Conservation (phyloP, 1,139 yeast species). For the Candida sanyaensis region DNA sequence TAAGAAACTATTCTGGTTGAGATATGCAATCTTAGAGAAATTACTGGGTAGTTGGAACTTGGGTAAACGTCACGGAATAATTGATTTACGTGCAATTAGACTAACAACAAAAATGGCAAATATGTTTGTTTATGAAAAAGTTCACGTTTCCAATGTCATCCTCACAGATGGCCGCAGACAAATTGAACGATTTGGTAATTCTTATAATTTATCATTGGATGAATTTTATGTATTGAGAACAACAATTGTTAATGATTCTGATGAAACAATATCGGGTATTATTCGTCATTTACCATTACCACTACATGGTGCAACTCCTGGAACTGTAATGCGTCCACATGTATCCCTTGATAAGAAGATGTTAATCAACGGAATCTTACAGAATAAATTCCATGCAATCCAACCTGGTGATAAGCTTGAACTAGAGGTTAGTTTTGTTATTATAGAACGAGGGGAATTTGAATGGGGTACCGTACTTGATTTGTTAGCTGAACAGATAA, state of each 20-base stretch:
- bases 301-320: constrained; percentile 12
- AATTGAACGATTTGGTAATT: constrained; percentile 19
- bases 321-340: constrained; percentile 15
- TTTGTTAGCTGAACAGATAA: constrained; percentile 27
- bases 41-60: constrained; percentile 68
- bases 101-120: constrained; percentile 56
- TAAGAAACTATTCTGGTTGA: constrained; percentile 77
- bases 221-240: constrained; percentile 53
- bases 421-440: constrained; percentile 54
- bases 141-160: constrained; percentile 40
- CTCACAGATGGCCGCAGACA: constrained; percentile 13
- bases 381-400: constrained; percentile 45
- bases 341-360: constrained; percentile 52
- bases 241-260: constrained; percentile 46
- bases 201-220: constrained; percentile 36
- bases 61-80: constrained; percentile 47
- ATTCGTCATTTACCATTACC: constrained; percentile 67
- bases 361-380: constrained; percentile 66
- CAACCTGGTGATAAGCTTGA: constrained; percentile 41
- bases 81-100: constrained; percentile 68
- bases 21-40: constrained; percentile 60
- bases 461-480: constrained; percentile 81
- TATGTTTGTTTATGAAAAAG: constrained; percentile 47
- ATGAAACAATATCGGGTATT: constrained; percentile 49
- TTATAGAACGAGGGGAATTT: constrained; percentile 71